A percentile compares a stretch with the other conserved stretches of the same genome.
These are phyloP conservation scores for Omphalotus olearius DNA, from an alignment of 1,284 basidiomycete genomes.

Conservation along the genomic window DNA sequence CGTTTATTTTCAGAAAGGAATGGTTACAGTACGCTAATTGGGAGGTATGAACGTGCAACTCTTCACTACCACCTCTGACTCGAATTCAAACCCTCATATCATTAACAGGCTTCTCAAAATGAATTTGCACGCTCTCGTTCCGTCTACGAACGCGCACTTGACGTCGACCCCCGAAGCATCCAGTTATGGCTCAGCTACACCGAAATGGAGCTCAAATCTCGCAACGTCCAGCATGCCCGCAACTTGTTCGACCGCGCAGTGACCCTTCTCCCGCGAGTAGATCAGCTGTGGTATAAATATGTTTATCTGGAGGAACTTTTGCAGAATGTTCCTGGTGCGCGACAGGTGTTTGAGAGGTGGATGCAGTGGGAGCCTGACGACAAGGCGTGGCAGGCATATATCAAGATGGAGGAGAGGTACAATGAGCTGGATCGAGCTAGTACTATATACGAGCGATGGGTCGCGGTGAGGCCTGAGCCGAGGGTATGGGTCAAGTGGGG, in stretches of 20 bases:
- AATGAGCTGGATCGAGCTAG: conserved; percentile 90
- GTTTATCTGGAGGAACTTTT: conserved; percentile 98
- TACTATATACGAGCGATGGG: conserved; percentile 92
- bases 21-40: conserved; percentile 83
- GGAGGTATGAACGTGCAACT: conserved; percentile 46
- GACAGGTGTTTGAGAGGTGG: conserved; percentile 98
- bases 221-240: conserved; percentile 95
- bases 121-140: conserved; percentile 92
- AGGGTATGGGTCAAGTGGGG: conserved; percentile 97
- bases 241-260: conserved; percentile 98
- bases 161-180: conserved; percentile 86
- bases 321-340: conserved; percentile 91
- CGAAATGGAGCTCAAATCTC: conserved; percentile 97
- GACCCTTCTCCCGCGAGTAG: conserved; percentile 91
- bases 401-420: conserved; percentile 95
- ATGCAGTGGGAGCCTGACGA: conserved; percentile 99
- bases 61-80: conserved; percentile 3
- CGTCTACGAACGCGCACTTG: conserved; percentile 94
- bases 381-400: conserved; percentile 98
- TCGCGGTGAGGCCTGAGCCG: conserved; percentile 90
- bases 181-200: conserved; percentile 95
- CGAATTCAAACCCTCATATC: conserved; percentile 7
- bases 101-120: conserved; percentile 85
- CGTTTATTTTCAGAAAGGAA: conserved; percentile 52
- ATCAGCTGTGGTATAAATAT: conserved; percentile 98